Evolutionary conservation across 2,329 filamentous ascomycete species (phyloP).

Genomic region (Apiospora rasikravindrae): DNA sequence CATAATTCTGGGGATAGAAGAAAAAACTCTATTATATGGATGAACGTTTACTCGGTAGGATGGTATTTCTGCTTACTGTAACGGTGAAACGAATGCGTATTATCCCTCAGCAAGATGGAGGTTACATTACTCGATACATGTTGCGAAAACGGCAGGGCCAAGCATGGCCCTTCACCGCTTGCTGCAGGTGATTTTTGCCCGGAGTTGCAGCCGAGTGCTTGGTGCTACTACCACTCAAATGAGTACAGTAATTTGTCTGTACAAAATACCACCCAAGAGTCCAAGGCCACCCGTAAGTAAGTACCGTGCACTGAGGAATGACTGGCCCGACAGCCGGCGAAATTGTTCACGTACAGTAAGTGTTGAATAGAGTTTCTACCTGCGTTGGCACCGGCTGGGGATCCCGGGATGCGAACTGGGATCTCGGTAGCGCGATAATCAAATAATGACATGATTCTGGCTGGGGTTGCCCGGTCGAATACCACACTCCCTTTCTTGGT

Average conservation of each 20-base stretch:
- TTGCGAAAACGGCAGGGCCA: too few relatives aligned
- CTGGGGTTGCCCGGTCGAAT: background rate
- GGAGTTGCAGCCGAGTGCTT: too few relatives aligned
- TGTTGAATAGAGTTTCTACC: background rate
- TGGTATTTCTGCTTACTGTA: background rate
- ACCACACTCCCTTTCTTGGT: background rate
- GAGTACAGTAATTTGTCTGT: too few relatives aligned
- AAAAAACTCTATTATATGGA: background rate
- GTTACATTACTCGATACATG: background rate
- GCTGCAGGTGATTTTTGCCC: background rate
- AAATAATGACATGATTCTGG: background rate
- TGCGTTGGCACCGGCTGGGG: background rate
- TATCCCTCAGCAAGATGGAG: background rate
- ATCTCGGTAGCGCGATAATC: background rate
- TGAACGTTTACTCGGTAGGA: background rate
- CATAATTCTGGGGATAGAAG: background rate
- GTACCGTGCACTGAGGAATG: background rate
- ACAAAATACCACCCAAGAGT: too few relatives aligned
- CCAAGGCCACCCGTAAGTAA: background rate
- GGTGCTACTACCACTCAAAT: background rate
- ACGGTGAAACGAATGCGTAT: background rate
- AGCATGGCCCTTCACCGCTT: background rate
- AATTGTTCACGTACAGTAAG: too few relatives aligned
- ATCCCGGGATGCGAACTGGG: background rate
- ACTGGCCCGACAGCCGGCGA: background rate